phyloP scores from a whole-genome alignment of 257 asterid species.

The Handroanthus guayacan region DNA sequence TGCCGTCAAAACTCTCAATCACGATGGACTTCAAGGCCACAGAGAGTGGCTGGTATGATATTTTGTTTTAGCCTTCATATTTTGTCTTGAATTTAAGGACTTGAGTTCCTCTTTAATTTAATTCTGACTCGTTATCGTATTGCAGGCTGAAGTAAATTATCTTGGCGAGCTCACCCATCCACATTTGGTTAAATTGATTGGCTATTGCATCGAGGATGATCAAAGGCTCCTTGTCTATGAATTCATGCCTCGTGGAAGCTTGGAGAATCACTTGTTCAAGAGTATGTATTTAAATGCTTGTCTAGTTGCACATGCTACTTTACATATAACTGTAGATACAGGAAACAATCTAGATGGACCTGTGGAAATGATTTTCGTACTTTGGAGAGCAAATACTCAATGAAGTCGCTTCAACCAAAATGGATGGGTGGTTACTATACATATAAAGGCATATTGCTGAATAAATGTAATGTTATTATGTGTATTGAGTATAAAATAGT shows the following conservation, averaged over 20 bases:
- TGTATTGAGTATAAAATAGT: not conserved
- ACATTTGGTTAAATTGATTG: conserved; percentile 79
- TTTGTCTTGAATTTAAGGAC: conserved; percentile 21
- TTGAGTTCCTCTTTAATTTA: conserved; percentile 11
- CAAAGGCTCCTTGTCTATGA: conserved; percentile 89
- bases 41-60: conserved; percentile 84
- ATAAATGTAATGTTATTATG: not conserved
- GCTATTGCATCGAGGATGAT: conserved; percentile 85
- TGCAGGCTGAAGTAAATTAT: conserved; percentile 84
- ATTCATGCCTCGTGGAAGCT: conserved; percentile 91
- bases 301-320: not conserved
- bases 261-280: conserved; percentile 93
- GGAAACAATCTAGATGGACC: not conserved
- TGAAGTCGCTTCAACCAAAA: not conserved
- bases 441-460: not conserved
- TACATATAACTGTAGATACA: not conserved
- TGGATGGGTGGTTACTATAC: not conserved
- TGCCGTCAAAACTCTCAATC: conserved; percentile 89
- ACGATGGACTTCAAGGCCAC: conserved; percentile 91
- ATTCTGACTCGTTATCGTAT: conserved; percentile 29
- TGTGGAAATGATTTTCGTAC: not conserved
- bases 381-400: not conserved
- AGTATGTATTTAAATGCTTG: conserved; percentile 50
- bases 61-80: not conserved
- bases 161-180: conserved; percentile 84